Percentiles rank a stretch among this genome's conserved stretches.
phyloP scores from a whole-genome alignment of 2,329 filamentous ascomycete species.

The Spiromastix sp. region DNA sequence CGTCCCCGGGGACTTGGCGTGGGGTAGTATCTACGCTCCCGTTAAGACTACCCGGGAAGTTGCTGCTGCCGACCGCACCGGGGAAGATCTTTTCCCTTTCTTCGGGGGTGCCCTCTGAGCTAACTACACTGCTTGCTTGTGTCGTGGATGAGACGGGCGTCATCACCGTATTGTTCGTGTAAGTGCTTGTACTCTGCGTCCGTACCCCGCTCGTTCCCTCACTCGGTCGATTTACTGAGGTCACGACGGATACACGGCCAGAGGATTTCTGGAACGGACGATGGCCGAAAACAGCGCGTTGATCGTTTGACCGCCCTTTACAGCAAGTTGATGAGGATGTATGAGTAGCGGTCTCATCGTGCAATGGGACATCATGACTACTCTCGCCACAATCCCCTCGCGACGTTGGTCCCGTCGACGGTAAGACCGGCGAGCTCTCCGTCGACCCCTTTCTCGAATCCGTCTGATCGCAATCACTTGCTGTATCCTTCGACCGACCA shows the following conservation, averaged over 20 bases:
- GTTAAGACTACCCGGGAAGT: too few species aligned
- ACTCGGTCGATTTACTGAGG: slow-evolving; percentile 26
- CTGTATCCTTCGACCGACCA: background rate
- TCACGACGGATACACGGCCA: slow-evolving; percentile 22
- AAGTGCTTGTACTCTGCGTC: slow-evolving; percentile 31
- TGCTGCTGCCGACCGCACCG: too few species aligned
- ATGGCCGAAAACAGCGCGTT: too few species aligned
- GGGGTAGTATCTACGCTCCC: too few species aligned
- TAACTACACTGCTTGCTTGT: slow-evolving; percentile 35
- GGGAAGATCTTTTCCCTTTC: background rate
- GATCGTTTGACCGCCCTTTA: too few species aligned
- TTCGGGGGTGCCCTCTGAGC: slow-evolving; percentile 18
- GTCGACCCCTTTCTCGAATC: too few species aligned
- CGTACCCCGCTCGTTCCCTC: slow-evolving; percentile 20
- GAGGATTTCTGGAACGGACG: slow-evolving; percentile 26
- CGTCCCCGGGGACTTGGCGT: too few species aligned
- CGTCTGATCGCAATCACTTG: too few species aligned
- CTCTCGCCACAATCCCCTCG: background rate
- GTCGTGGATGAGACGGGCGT: slow-evolving; percentile 33
- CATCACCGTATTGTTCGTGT: slow-evolving; percentile 29
- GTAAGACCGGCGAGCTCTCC: background rate
- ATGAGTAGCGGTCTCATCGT: background rate
- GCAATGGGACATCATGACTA: background rate
- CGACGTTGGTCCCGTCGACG: background rate
- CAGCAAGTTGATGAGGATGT: background rate